A percentile compares a stretch with the other conserved stretches of the same genome.
These are phyloP conservation scores for Chytriomyces sp. DNA, from an alignment of 192 early-diverging fungal species.

Conservation along the genomic window DNA sequence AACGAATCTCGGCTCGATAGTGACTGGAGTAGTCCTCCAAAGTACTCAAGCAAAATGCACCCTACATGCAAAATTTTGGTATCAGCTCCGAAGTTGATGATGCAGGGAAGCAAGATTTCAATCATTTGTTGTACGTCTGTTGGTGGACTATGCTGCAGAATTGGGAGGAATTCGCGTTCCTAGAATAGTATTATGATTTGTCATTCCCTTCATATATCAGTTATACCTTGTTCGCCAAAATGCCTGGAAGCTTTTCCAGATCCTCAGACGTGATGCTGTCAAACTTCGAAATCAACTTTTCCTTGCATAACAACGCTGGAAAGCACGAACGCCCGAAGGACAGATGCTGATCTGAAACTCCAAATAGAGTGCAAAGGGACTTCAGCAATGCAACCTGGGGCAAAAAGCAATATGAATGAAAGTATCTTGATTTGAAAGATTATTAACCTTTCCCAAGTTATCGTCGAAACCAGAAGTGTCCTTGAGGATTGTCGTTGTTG, in stretches of 20 bases:
- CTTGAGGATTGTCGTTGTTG: not conserved
- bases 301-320: conserved; percentile 13
- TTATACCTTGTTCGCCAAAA: conserved; percentile 4
- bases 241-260: not conserved
- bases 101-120: conserved; percentile 37
- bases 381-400: conserved; percentile 28
- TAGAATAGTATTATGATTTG: not conserved
- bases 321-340: conserved; percentile 33
- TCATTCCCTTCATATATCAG: not conserved
- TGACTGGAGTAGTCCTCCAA: conserved; percentile 30
- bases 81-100: conserved; percentile 18
- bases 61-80: conserved; percentile 33
- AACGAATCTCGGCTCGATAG: conserved; percentile 27
- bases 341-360: conserved; percentile 26
- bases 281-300: conserved; percentile 26
- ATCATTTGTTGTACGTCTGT: conserved; percentile 36
- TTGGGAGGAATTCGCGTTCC: conserved; percentile 19
- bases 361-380: conserved; percentile 29
- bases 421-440: not conserved
- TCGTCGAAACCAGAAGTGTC: conserved; percentile 16
- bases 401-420: too few species aligned
- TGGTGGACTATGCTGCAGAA: conserved; percentile 42
- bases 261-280: conserved; percentile 26
- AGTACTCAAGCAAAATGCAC: conserved; percentile 9
- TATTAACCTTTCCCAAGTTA: conserved; percentile 28